Conservation (phyloP, 108 stramenopile genomes). For the Hondaea fermentalgiana region DNA sequence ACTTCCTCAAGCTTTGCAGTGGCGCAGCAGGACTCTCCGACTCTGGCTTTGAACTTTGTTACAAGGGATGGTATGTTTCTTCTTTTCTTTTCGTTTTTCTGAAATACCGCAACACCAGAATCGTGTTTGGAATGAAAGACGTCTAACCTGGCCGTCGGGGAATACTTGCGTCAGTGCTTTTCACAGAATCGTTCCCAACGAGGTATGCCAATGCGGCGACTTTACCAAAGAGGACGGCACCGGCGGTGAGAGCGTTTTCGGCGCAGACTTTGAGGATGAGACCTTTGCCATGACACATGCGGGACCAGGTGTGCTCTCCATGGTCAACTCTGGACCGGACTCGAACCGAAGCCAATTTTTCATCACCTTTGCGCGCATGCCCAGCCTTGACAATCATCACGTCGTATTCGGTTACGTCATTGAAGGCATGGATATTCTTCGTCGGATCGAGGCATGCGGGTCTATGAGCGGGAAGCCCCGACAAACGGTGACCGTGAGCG, state of each 20-base stretch:
- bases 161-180: constrained; percentile 26
- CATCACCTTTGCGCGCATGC: constrained; percentile 18
- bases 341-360: constrained; percentile 19
- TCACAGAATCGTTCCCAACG: constrained; percentile 65
- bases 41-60: background rate
- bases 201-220: constrained; percentile 69
- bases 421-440: constrained; percentile 74
- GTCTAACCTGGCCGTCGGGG: too few species aligned
- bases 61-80: background rate
- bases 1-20: background rate
- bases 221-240: constrained; percentile 67
- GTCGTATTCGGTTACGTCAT: constrained; percentile 71
- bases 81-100: too few species aligned
- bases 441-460: constrained; percentile 83
- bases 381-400: constrained; percentile 50
- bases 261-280: constrained; percentile 71
- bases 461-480: constrained; percentile 67
- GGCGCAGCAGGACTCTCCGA: background rate
- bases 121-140: too few species aligned
- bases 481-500: constrained; percentile 61
- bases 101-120: too few species aligned
- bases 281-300: constrained; percentile 66
- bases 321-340: constrained; percentile 24
- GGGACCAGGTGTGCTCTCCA: constrained; percentile 1
- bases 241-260: constrained; percentile 68